Evolutionary conservation across 768 basidiomycete genomes (phyloP).

Genomic region (Sistotremastrum suecicum): DNA sequence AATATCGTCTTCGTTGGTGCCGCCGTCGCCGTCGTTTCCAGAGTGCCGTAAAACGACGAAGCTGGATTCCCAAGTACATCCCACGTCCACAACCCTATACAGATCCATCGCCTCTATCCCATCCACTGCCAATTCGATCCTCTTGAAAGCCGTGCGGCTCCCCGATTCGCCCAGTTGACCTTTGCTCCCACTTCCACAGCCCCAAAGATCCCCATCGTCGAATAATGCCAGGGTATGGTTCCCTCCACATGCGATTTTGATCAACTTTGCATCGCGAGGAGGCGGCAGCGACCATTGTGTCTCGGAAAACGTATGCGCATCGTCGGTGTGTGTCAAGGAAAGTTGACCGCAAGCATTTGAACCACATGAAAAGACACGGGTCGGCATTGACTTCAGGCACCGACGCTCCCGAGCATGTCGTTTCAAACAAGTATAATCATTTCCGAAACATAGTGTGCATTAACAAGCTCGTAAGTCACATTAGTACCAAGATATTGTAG

Average conservation of each 20-base stretch:
- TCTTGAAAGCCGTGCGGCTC: slow-evolving; percentile 28
- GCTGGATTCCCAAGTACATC: slow-evolving; percentile 63
- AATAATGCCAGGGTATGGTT: slow-evolving; percentile 69
- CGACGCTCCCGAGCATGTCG: too few species aligned
- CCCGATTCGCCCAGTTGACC: slow-evolving; percentile 53
- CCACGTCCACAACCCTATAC: slow-evolving; percentile 30
- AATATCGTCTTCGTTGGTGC: slow-evolving; percentile 21
- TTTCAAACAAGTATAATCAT: too few species aligned
- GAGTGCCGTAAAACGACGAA: slow-evolving; percentile 45
- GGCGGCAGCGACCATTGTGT: slow-evolving; percentile 11
- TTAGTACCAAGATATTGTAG: too few species aligned
- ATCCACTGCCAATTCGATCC: slow-evolving; percentile 27
- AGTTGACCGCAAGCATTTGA: slow-evolving; percentile 45
- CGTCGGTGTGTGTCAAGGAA: slow-evolving; percentile 29
- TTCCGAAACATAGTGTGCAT: too few species aligned
- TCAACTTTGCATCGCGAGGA: slow-evolving; percentile 16
- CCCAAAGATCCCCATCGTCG: slow-evolving; percentile 43
- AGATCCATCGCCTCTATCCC: slow-evolving; percentile 29
- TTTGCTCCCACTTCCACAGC: slow-evolving; percentile 51
- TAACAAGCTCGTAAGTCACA: too few species aligned
- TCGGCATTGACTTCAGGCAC: too few species aligned
- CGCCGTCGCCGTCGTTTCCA: slow-evolving; percentile 10
- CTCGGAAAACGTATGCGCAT: slow-evolving; percentile 26
- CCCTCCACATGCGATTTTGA: slow-evolving; percentile 52
- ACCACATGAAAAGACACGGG: slow-evolving; percentile 19